phyloP scores from a whole-genome alignment of 2,329 filamentous ascomycete species.

The Fusarium sp. region DNA sequence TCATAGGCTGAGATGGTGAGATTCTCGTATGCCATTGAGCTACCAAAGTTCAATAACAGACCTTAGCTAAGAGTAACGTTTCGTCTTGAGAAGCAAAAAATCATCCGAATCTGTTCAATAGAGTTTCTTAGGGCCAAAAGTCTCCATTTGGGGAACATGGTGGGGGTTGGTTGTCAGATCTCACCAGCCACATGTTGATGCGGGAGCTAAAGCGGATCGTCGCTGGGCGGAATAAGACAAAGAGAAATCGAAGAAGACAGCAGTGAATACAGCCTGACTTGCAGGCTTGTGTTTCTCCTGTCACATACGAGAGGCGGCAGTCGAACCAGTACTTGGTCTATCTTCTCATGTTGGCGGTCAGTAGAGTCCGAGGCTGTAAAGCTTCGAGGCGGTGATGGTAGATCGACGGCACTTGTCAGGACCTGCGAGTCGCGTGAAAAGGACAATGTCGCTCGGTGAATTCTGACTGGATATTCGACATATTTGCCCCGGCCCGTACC shows the following conservation, averaged over 20 bases:
- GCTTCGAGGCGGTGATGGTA: background rate
- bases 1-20: background rate
- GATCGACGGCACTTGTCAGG: conserved; percentile 16
- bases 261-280: background rate
- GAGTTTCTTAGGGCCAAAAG: background rate
- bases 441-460: background rate
- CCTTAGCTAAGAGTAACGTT: background rate
- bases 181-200: conserved; percentile 34
- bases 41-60: background rate
- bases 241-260: background rate
- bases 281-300: background rate
- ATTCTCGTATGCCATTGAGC: background rate
- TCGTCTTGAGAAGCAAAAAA: background rate
- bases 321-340: too few species aligned
- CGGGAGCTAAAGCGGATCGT: conserved; percentile 31
- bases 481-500: background rate
- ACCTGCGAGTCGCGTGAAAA: background rate
- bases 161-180: conserved; percentile 25
- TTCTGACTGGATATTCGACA: background rate
- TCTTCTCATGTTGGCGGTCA: background rate
- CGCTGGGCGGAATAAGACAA: background rate
- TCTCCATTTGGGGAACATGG: conserved; percentile 2
- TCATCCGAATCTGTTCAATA: background rate
- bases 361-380: background rate
- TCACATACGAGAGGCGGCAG: background rate